Base-by-base conservation (phyloP, 331 rosid genomes). In the Malus hybrid region DNA sequence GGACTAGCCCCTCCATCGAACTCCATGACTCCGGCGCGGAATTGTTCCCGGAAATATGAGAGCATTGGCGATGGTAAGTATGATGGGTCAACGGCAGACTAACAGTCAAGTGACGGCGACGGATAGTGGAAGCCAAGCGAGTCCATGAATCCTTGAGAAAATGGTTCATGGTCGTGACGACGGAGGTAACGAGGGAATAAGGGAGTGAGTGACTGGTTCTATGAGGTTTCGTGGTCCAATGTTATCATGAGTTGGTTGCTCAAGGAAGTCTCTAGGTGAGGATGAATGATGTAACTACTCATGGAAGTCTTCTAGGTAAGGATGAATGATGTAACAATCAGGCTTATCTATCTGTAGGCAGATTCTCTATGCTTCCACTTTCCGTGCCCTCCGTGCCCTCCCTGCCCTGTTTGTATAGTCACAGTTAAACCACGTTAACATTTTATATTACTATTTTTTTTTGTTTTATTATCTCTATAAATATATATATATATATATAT, bases 1-100 rank as follows among this genome's bases (percentile, higher is more conserved):
- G 91, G 62, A 89, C 76, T 9, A 87, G 52, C 74, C 93, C 98
- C 85, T 81, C 90, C 82, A 76, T 81, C n/a, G 92, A 85, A 70
- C 83, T 81, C 90, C 93, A 85, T 59, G 87, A 71, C 12, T 85
- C 91, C 5, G 44, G 62, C 74, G 72, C 83, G 46, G 36, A 46
- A 44, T 18, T 24, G 1, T 67, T 27, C 7, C 46, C 36, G 3
- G 82, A 72, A 74, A 83, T 77, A 74, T 61, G 54, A 5, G 80
- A 76, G 61, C 50, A 3, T 16, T 20, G 1, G 39, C 67, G 71
- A 14, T 76, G 75, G 67, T 22, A 9, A 7, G 22, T 7, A 12
- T 9, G 22, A 6, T 22, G 67, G 7, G 22, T 7, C n/a, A 7
- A 57, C 48, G 68, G 20, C 28, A 77, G 14, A 22, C 29, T 9